phyloP scores from a whole-genome alignment of 2,329 filamentous ascomycete genomes.

The Aspergillus neotritici region DNA sequence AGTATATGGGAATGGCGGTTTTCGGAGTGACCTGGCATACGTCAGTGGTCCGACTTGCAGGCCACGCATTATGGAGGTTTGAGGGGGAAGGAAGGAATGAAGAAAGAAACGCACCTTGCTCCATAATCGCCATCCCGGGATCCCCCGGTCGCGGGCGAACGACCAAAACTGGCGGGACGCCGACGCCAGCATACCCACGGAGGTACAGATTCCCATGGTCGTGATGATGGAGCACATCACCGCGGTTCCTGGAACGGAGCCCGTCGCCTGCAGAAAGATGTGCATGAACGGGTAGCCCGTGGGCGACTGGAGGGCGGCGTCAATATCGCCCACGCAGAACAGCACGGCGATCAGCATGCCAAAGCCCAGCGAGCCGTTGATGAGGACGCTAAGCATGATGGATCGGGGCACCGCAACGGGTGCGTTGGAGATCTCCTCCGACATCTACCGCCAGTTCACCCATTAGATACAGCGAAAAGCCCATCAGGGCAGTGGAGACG shows the following conservation, averaged over 20 bases:
- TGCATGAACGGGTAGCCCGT: slow-evolving; percentile 34
- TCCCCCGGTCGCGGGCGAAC: slow-evolving; percentile 22
- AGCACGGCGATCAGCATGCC: slow-evolving; percentile 35
- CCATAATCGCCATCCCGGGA: slow-evolving; percentile 25
- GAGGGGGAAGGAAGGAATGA: not conserved
- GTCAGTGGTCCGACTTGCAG: no score
- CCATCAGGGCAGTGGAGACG: slow-evolving; percentile 5
- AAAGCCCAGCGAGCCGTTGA: slow-evolving; percentile 35
- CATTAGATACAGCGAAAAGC: not conserved
- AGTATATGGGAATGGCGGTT: slow-evolving; percentile 24
- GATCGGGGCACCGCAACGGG: slow-evolving; percentile 31
- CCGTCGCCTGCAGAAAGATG: slow-evolving; percentile 29
- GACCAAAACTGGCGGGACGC: slow-evolving; percentile 37
- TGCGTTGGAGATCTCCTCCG: slow-evolving; percentile 39
- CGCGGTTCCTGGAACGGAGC: slow-evolving; percentile 20
- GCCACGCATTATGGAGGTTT: no score
- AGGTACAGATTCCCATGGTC: slow-evolving; percentile 25
- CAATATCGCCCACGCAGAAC: slow-evolving; percentile 34
- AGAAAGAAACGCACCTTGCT: slow-evolving; percentile 16
- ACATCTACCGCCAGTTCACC: slow-evolving; percentile 20
- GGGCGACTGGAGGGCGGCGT: slow-evolving; percentile 17
- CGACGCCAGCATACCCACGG: slow-evolving; percentile 38
- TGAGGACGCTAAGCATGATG: slow-evolving; percentile 31
- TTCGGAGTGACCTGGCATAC: slow-evolving; percentile 15
- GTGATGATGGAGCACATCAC: slow-evolving; percentile 25